Percentiles rank a stretch among this genome's conserved stretches.
phyloP scores from a whole-genome alignment of 257 asterid species.

The Knoxia roxburghii region DNA sequence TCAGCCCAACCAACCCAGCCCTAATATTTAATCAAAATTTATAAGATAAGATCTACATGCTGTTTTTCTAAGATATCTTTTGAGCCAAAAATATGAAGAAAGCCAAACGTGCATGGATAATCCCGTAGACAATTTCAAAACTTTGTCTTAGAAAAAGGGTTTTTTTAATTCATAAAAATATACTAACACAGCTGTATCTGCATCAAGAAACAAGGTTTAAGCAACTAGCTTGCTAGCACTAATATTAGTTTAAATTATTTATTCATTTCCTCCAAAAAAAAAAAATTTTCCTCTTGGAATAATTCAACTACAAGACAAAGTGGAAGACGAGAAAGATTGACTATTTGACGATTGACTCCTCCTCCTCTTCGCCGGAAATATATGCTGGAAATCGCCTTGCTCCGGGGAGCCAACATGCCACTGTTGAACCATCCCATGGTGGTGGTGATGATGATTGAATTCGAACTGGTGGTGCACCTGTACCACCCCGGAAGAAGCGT shows the following conservation, averaged over 20 bases:
- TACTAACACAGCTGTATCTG: slow-evolving; percentile 25
- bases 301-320: slow-evolving; percentile 26
- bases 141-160: not conserved
- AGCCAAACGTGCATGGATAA: not conserved
- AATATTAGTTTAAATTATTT: too few relatives aligned
- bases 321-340: slow-evolving; percentile 43
- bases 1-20: too few relatives aligned
- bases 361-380: slow-evolving; percentile 64
- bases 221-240: slow-evolving; percentile 10
- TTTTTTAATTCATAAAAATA: not conserved
- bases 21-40: too few relatives aligned
- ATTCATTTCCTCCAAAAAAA: not conserved
- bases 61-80: too few relatives aligned
- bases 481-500: slow-evolving; percentile 28
- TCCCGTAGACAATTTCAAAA: slow-evolving; percentile 11
- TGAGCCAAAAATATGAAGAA: too few relatives aligned
- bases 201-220: slow-evolving; percentile 16
- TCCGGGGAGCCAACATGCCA: slow-evolving; percentile 40
- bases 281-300: not conserved
- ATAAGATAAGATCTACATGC: too few relatives aligned
- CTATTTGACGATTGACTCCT: slow-evolving; percentile 44
- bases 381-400: slow-evolving; percentile 34
- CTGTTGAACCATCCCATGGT: slow-evolving; percentile 35
- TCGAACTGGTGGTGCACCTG: slow-evolving; percentile 49
- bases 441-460: slow-evolving; percentile 23